phyloP scores from a whole-genome alignment of 352 stramenopile species.

The Phytophthora tubulina region DNA sequence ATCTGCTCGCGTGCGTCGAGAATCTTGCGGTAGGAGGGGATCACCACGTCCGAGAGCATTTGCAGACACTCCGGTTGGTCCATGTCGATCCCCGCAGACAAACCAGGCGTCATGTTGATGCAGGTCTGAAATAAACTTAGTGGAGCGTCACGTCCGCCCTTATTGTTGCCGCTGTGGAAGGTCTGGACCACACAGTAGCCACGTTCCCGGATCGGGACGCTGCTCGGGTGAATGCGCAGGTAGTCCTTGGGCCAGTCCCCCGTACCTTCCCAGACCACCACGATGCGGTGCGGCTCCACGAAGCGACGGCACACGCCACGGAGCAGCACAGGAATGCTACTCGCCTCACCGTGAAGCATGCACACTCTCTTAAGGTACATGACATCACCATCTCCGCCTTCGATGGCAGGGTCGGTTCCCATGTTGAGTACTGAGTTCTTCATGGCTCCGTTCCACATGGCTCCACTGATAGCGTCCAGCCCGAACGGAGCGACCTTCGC shows the following conservation, averaged over 20 bases:
- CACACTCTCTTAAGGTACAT: slow-evolving; percentile 43
- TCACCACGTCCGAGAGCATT: slow-evolving; percentile 43
- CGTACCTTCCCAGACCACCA: slow-evolving; percentile 45
- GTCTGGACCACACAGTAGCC: slow-evolving; percentile 45
- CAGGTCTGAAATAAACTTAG: slow-evolving; percentile 43
- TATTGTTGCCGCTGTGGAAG: slow-evolving; percentile 17
- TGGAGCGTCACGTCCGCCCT: slow-evolving; percentile 5
- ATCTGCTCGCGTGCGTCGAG: slow-evolving; percentile 49
- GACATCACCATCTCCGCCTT: slow-evolving; percentile 12
- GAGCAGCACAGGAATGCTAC: slow-evolving; percentile 38
- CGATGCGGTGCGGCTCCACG: slow-evolving; percentile 37
- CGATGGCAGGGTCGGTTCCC: slow-evolving; percentile 4
- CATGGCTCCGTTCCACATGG: slow-evolving; percentile 32
- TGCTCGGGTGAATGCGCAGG: slow-evolving; percentile 24
- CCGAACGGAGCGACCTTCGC: slow-evolving; percentile 41
- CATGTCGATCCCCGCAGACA: slow-evolving; percentile 40
- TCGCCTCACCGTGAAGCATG: slow-evolving; percentile 33
- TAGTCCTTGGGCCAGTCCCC: slow-evolving; percentile 49
- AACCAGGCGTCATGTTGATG: slow-evolving; percentile 45
- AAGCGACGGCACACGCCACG: slow-evolving; percentile 39
- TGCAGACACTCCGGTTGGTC: slow-evolving; percentile 42
- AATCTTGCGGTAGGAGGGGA: slow-evolving; percentile 50
- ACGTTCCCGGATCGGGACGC: slow-evolving; percentile 47
- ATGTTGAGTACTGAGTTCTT: slow-evolving; percentile 39
- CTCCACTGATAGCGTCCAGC: slow-evolving; percentile 29